Evolutionary conservation across 2,329 filamentous ascomycete species (phyloP).

Genomic region (Colletotrichum echinochloae): DNA sequence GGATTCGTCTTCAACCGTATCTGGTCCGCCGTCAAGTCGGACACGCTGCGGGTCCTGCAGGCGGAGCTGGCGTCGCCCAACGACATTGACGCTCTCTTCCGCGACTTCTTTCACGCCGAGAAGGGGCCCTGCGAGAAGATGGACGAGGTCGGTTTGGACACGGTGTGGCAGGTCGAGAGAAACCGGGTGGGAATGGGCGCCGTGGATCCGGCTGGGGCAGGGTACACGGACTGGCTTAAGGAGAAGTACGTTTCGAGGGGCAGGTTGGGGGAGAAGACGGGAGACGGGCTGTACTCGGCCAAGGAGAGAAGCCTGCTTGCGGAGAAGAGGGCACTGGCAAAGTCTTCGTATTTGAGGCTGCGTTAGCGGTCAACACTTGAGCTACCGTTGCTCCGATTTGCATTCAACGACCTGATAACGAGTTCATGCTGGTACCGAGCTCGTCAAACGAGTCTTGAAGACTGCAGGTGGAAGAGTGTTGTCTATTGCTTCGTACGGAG

Average conservation of each 20-base stretch:
- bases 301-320: conserved; percentile 44
- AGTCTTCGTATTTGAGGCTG: conserved; percentile 11
- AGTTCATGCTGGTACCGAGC: conserved; percentile 85
- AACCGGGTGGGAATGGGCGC: conserved; percentile 41
- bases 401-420: too few species aligned
- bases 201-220: conserved; percentile 27
- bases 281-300: conserved; percentile 45
- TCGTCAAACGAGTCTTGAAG: conserved; percentile 72
- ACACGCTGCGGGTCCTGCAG: conserved; percentile 47
- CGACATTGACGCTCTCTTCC: conserved; percentile 50
- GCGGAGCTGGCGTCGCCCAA: conserved; percentile 48
- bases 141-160: conserved; percentile 51
- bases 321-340: conserved; percentile 37
- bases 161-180: conserved; percentile 47
- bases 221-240: conserved; percentile 44
- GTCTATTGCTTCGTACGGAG: conserved; percentile 81
- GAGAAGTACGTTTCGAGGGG: conserved; percentile 45
- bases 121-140: conserved; percentile 49
- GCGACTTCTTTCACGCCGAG: conserved; percentile 47
- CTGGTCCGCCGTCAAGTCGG: conserved; percentile 52
- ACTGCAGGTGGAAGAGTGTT: conserved; percentile 93
- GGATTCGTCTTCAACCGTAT: conserved; percentile 52
- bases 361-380: background rate
- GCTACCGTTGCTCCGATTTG: too few species aligned
- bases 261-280: conserved; percentile 48